Evolutionary conservation across 257 asterid genomes (phyloP), one percentile per base, ranked within the genome.

Genomic region (Paraleonurus japonicus): DNA sequence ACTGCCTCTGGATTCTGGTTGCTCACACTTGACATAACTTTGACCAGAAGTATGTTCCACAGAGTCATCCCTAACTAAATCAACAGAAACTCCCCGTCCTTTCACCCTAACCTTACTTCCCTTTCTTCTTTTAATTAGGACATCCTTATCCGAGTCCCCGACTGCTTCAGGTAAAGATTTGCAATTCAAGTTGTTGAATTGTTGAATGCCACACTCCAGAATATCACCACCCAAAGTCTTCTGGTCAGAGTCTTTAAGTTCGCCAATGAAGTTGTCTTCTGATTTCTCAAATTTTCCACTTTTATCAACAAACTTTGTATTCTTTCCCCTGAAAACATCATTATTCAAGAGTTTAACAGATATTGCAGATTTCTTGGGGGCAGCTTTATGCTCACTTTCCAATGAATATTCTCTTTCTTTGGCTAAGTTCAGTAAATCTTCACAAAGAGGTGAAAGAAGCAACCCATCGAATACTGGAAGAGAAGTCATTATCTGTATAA

Each of bases 361-460:
- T 33, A 60, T 60, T 45, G 73, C 74, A 72, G 87, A 79, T 73
- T 75, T 77, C 86, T 70, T 84, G 66, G 77, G 58, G 50, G 77
- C 72, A 71, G 82, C 72, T 70, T 78, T 79, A 72, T 65, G 61
- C 75, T 81, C 79, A 51, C 72, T 76, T 37, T 70, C 71, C 60
- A 69, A 50, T 7, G 81, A 74, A 74, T 16, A 22, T 27, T 79
- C 82, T 57, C 61, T 73, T 71, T 78, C 85, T 76, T 79, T 82
- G 37, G 67, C 72, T 76, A 89, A 70, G 79, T 79, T 85, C 65
- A 85, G 73, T 75, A 89, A 79, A 51, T 77, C 86, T 54, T 86
- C 94, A 72, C 77, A 76, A 32, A 93, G 95, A 69, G 98, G 98
- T 65, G 98, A 89, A 76, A 89, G 86, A 80, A 87, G 83, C 65